Evolutionary conservation across 164 flowering plant genomes (phyloP).

Genomic region (grape (Vitis vinifera)): DNA sequence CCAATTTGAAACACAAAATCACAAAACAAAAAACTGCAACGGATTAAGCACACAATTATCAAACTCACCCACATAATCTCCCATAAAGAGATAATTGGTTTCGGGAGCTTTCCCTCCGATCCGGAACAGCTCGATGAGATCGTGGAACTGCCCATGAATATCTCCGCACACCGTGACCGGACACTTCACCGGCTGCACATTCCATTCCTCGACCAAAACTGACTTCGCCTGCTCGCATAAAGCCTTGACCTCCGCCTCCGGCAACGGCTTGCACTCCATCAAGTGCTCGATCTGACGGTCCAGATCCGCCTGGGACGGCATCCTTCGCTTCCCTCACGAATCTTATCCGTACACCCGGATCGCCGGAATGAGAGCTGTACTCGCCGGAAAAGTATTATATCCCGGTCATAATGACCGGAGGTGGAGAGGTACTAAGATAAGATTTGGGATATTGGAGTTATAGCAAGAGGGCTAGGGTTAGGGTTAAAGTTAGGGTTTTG

Average conservation of each 20-base stretch:
- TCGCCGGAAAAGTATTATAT: too few relatives aligned
- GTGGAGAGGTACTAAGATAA: too few relatives aligned
- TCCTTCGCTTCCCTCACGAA: background rate
- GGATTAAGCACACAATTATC: too few relatives aligned
- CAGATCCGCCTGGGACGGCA: constrained; percentile 36
- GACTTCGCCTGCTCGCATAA: constrained; percentile 30
- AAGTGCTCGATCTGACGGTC: constrained; percentile 39
- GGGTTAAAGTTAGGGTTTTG: too few relatives aligned
- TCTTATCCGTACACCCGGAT: too few relatives aligned
- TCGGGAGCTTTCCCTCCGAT: constrained; percentile 34
- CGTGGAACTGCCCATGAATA: constrained; percentile 37
- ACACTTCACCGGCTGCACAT: constrained; percentile 39
- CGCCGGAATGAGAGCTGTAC: too few relatives aligned
- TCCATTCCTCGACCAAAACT: constrained; percentile 37
- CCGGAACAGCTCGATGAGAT: constrained; percentile 37
- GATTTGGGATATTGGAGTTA: too few relatives aligned
- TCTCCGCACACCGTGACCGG: constrained; percentile 41
- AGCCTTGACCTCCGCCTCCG: constrained; percentile 28
- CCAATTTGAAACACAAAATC: too few relatives aligned
- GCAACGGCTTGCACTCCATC: constrained; percentile 36
- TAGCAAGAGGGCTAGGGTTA: too few relatives aligned
- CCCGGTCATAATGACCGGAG: too few relatives aligned
- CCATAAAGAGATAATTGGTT: constrained; percentile 34
- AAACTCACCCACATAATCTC: constrained; percentile 31
- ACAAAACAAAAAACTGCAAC: too few relatives aligned